phyloP scores from a whole-genome alignment of 768 basidiomycete species.

The Collybiopsis confluens region DNA sequence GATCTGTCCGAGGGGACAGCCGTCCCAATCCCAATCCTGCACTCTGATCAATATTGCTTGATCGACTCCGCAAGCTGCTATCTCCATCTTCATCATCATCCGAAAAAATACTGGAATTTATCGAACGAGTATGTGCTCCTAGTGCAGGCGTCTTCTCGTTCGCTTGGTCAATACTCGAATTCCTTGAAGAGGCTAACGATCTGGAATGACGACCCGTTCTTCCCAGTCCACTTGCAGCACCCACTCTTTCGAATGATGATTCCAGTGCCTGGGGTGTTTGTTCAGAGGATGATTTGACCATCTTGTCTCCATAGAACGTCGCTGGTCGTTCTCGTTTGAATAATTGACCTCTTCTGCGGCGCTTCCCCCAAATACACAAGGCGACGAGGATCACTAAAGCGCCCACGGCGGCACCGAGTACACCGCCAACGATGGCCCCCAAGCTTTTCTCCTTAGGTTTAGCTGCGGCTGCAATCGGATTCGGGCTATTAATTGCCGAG shows the following conservation, averaged over 20 bases:
- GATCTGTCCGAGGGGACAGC: slow-evolving; percentile 2
- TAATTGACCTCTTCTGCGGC: neutral
- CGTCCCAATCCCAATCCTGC: neutral
- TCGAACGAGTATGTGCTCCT: neutral
- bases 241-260: too few relatives aligned
- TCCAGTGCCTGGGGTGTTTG: too few relatives aligned
- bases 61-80: neutral
- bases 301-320: slow-evolving; percentile 3
- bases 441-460: neutral
- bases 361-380: neutral
- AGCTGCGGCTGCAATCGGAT: neutral
- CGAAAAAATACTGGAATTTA: too few relatives aligned
- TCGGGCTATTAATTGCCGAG: neutral
- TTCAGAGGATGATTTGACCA: slow-evolving; percentile 6
- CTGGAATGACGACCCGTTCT: neutral
- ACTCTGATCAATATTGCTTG: neutral
- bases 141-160: neutral
- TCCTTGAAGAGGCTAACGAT: neutral
- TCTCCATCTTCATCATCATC: neutral
- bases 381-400: neutral
- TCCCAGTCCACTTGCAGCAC: too few relatives aligned
- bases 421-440: neutral
- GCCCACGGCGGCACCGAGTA: neutral
- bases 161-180: neutral
- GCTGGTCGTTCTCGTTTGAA: neutral